Conservation (phyloP, 106 monocot genomes). For the Apostasia shenzhenica region DNA sequence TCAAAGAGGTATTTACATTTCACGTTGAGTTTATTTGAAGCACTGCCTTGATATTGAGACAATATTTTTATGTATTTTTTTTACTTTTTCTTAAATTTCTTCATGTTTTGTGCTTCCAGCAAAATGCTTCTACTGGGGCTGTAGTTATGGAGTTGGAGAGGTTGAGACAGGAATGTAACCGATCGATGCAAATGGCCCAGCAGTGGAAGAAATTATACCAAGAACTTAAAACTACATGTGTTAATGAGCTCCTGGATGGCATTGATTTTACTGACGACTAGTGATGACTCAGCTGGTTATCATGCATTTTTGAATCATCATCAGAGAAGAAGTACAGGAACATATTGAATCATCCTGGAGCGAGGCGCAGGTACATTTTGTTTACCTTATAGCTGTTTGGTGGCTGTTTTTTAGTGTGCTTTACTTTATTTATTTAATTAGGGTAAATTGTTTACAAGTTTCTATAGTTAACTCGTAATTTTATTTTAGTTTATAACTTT, state of each 20-base stretch:
- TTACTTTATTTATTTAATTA: too few species aligned
- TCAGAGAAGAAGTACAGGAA: too few species aligned
- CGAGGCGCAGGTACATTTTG: too few species aligned
- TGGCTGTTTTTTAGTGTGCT: too few species aligned
- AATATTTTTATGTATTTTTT: neutral
- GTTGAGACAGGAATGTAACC: conserved; percentile 28
- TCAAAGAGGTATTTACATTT: too few species aligned
- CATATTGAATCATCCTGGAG: too few species aligned
- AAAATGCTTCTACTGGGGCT: conserved; percentile 39
- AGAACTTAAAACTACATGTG: conserved; percentile 34
- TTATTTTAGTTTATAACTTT: too few species aligned
- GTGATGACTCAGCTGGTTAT: neutral
- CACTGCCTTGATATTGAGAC: too few species aligned
- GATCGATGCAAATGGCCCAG: conserved; percentile 31
- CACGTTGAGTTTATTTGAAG: neutral
- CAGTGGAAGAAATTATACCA: conserved; percentile 61
- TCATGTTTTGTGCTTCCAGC: conserved; percentile 22
- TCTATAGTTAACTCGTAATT: too few species aligned
- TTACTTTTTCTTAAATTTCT: neutral
- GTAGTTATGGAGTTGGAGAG: conserved; percentile 59
- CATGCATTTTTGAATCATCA: too few species aligned
- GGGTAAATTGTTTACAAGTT: too few species aligned
- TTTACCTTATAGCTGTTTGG: too few species aligned
- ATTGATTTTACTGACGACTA: neutral
- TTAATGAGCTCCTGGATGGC: conserved; percentile 27